Evolutionary conservation across 169 alveolate species (phyloP), one percentile per base, ranked within the genome.

Genomic region (Cystoisospora suis): DNA sequence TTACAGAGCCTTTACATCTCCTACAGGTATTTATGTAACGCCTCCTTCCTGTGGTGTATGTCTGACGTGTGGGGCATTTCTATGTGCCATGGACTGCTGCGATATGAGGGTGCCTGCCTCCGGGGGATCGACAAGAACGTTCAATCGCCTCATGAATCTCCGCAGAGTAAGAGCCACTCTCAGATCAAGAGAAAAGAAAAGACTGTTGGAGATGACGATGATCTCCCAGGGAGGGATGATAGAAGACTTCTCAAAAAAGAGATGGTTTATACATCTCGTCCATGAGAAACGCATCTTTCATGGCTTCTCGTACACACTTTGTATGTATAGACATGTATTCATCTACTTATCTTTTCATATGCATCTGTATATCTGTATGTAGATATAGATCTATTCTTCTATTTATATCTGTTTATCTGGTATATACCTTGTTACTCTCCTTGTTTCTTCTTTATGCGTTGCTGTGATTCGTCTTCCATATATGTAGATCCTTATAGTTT

Each of bases 21-120:
- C 20, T 20, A 69, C 47, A 7, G 87, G 87, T 5, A 40, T 45
- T 27, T 69, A 77, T 29, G 59, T 44, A 23, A n/a, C 87, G n/a
- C n/a, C n/a, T 2, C 70, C 87, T 1, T 9, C 69, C 3, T 42
- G 59, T 29, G 59, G 47, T 1, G 69, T 77, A 40, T 77, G 87
- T 69, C 47, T 77, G 70, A 20, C 70, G n/a, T 77, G 87, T 44
- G 87, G 87, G 3, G 38, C 69, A 40, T 46, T 77, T 69, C 42
- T 77, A 40, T 77, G 87, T 44, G 59, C 87, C n/a, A 27, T 36
- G 44, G 87, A 77, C 69, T 77, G 87, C 69, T 77, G 87, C 87
- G 87, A 77, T 20, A 44, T n/a, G n/a, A 46, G 32, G 47, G 77
- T 65, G 27, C 40, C 77, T 23, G 44, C 34, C 77, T 44, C 12